Percentiles rank a stretch among this genome's conserved stretches.
phyloP scores from a whole-genome alignment of 768 basidiomycete species.

The Paxillus rubicundulus region DNA sequence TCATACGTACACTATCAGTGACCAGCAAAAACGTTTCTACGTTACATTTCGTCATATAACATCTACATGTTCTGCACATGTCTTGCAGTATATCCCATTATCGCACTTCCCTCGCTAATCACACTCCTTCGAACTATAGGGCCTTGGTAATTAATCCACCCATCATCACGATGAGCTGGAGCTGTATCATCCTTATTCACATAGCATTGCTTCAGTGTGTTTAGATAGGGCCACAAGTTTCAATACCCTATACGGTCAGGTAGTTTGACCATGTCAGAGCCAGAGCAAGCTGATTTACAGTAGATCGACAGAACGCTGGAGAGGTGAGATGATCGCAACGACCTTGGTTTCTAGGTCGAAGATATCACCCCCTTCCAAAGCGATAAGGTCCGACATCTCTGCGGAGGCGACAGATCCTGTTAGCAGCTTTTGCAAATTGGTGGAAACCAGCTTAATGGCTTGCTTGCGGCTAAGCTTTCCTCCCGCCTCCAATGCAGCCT shows the following conservation, averaged over 20 bases:
- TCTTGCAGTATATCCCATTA: not conserved
- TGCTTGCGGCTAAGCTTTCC: conserved; percentile 35
- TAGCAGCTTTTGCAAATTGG: conserved; percentile 47
- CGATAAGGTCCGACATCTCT: conserved; percentile 48
- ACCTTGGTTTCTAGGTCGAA: conserved; percentile 37
- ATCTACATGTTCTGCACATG: not conserved
- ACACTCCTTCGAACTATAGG: conserved; percentile 9
- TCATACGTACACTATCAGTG: conserved; percentile 1
- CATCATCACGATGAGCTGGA: not conserved
- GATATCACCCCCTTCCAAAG: conserved; percentile 32
- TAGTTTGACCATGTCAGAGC: not conserved
- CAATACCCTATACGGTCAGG: not conserved
- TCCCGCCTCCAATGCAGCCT: conserved; percentile 36
- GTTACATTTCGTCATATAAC: not conserved
- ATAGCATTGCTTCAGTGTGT: conserved; percentile 3
- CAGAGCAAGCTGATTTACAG: conserved; percentile 13
- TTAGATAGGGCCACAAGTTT: not conserved
- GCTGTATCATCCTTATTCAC: conserved; percentile 7
- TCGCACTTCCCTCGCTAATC: not conserved
- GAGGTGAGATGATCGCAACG: conserved; percentile 32
- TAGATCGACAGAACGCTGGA: conserved; percentile 28
- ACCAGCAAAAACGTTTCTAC: conserved; percentile 2
- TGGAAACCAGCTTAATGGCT: conserved; percentile 47
- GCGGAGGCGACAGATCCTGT: conserved; percentile 5
- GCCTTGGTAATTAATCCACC: not conserved